phyloP scores from a whole-genome alignment of 371 early-diverging fungal genomes.

The Mucor indicus region DNA sequence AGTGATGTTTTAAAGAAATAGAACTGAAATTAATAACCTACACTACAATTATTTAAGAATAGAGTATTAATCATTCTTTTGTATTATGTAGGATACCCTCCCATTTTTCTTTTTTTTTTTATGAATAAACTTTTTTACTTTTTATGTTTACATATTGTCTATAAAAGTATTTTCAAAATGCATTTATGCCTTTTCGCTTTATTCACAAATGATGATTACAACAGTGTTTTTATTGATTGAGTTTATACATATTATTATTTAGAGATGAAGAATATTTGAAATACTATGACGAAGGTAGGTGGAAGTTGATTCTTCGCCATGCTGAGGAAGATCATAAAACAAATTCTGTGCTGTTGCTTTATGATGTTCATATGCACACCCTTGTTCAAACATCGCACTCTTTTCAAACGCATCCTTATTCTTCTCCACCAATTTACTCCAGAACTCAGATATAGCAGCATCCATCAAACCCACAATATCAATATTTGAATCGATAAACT shows the following conservation, averaged over 20 bases:
- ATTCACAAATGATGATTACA: too few species aligned
- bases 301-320: slow-evolving; percentile 60
- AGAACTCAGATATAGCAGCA: slow-evolving; percentile 68
- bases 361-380: slow-evolving; percentile 54
- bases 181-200: too few species aligned
- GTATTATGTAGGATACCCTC: not conserved
- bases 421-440: slow-evolving; percentile 65
- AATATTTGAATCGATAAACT: slow-evolving; percentile 46
- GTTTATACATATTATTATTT: too few species aligned
- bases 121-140: not conserved
- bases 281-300: slow-evolving; percentile 46
- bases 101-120: not conserved
- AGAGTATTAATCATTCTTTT: not conserved
- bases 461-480: slow-evolving; percentile 63
- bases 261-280: slow-evolving; percentile 2
- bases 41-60: too few species aligned
- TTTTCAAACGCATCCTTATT: slow-evolving; percentile 24
- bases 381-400: slow-evolving; percentile 18
- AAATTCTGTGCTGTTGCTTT: slow-evolving; percentile 63
- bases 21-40: slow-evolving; percentile 13
- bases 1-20: slow-evolving; percentile 30
- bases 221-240: too few species aligned
- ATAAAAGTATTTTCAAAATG: too few species aligned
- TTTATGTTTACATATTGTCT: not conserved
- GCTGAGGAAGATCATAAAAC: slow-evolving; percentile 80